Conservation (phyloP, 1,284 basidiomycete genomes). For the Tylopilus sp. region DNA sequence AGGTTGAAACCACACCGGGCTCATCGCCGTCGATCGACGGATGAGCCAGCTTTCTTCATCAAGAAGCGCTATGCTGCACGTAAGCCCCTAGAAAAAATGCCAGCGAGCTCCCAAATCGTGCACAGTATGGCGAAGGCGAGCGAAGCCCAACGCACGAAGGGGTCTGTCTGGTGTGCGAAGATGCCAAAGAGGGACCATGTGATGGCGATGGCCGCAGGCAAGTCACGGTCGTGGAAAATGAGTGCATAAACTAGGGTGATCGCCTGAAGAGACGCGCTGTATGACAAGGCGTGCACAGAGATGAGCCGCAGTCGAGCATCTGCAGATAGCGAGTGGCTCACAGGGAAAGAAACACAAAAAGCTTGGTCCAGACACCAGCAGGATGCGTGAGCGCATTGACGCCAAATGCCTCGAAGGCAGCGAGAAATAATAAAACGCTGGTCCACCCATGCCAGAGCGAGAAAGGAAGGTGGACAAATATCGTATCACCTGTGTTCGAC, state of each 20-base stretch:
- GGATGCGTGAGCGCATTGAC: conserved; percentile 61
- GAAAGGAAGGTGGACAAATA: conserved; percentile 84
- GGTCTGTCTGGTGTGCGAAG: conserved; percentile 62
- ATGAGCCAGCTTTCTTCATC: conserved; percentile 84
- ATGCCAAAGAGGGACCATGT: conserved; percentile 82
- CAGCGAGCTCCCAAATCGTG: conserved; percentile 80
- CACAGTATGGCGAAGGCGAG: conserved; percentile 85
- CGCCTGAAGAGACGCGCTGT: conserved; percentile 86
- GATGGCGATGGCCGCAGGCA: conserved; percentile 85
- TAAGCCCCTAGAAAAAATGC: conserved; percentile 44
- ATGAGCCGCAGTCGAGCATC: conserved; percentile 7
- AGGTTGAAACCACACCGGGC: background rate
- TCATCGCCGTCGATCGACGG: conserved; percentile 57
- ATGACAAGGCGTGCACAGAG: conserved; percentile 1
- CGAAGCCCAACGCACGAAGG: conserved; percentile 87
- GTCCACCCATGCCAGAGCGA: conserved; percentile 95
- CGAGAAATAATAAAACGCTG: conserved; percentile 84
- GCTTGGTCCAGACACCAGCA: conserved; percentile 87
- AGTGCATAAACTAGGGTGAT: conserved; percentile 91
- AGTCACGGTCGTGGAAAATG: conserved; percentile 84
- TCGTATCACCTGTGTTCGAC: conserved; percentile 64
- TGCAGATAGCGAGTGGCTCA: conserved; percentile 34
- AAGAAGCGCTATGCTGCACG: conserved; percentile 50
- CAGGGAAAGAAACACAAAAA: conserved; percentile 89
- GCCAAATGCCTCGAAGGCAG: conserved; percentile 90